Evolutionary conservation across 2,329 filamentous ascomycete genomes (phyloP).

Genomic region (Arthrobotrys pseudoclavata): DNA sequence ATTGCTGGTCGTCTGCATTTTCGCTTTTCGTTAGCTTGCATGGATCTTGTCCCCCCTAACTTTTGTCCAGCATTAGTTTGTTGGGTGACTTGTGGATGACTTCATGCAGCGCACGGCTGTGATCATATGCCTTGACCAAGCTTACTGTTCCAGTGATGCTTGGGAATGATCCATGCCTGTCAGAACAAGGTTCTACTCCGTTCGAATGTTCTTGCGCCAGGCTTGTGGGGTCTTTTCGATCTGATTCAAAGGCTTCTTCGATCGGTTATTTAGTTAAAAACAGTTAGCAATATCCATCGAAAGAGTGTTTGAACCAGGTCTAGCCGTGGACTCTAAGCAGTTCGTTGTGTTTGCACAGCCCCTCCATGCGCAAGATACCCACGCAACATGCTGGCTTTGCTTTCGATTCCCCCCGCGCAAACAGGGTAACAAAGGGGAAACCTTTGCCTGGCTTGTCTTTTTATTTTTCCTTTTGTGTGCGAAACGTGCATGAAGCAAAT

Average conservation of each 20-base stretch:
- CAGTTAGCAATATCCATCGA: conserved; percentile 48
- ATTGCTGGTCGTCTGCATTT: neutral
- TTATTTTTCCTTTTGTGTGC: neutral
- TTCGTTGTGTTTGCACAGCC: conserved; percentile 58
- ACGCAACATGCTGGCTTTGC: conserved; percentile 16
- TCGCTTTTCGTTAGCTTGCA: conserved; percentile 14
- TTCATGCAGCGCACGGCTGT: conserved; percentile 48
- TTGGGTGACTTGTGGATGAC: conserved; percentile 14
- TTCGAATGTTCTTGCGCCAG: conserved; percentile 17
- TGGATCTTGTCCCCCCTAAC: conserved; percentile 2
- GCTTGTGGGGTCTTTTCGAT: conserved; percentile 25
- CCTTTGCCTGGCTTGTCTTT: conserved; percentile 1
- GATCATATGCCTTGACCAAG: conserved; percentile 38
- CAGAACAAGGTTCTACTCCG: conserved; percentile 21
- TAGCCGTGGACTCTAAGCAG: conserved; percentile 1
- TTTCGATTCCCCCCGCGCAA: conserved; percentile 16
- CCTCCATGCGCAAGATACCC: conserved; percentile 33
- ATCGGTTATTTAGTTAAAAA: conserved; percentile 60
- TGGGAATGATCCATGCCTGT: conserved; percentile 13
- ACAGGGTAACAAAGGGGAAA: conserved; percentile 9
- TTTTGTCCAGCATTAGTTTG: conserved; percentile 1
- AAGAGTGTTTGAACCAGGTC: conserved; percentile 36
- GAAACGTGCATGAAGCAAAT: conserved; percentile 39
- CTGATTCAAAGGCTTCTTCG: conserved; percentile 28
- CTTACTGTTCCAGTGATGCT: conserved; percentile 37